Evolutionary conservation across 176 grass and related monocot genomes (phyloP), one percentile per base, ranked within the genome.

Genomic region (Zoysia pacifica): DNA sequence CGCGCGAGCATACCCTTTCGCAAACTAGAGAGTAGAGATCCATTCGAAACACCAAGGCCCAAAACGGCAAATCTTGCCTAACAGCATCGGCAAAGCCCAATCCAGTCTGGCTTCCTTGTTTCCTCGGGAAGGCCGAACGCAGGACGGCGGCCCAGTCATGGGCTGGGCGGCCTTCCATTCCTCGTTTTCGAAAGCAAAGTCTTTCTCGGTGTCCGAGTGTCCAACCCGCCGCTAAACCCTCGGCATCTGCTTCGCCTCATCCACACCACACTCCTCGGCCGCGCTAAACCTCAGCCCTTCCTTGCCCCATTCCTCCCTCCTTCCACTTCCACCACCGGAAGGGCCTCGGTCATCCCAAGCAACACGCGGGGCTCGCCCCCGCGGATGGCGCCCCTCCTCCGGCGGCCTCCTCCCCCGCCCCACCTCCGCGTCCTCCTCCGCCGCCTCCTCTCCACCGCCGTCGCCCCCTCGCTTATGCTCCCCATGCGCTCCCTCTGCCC

Each of bases 301-400:
- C 46, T 59, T 36, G 42, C 54, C 62, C 1, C 3, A 60, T 20
- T 60, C 69, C 52, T 56, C 41, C 36, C 1, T 2, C 6, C 4
- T 7, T 8, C 37, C 2, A 73, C 60, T 28, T 68, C 76, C 69
- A 50, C 81, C 65, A 54, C 10, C 54, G 48, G 28, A n/a, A n/a
- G 19, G 58, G 4, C 4, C 47, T 0, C 9, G 4, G 1, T 19
- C 58, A 11, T 35, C 8, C 58, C 6, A 46, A 63, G 20, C 59
- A 14, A 12, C 67, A 14, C 20, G 52, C 77, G 19, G 16, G 52
- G 79, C 68, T 62, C 43, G 7, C 51, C 73, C 69, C 13, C 67
- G 74, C 79, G 70, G 75, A 97, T 97, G 94, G 91, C 91, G 77
- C 84, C 77, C 4, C 85, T 97, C 3, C 79, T 87, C 80, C 73